Conservation (phyloP, 1,284 basidiomycete species). For the Melampsora larici-populina region DNA sequence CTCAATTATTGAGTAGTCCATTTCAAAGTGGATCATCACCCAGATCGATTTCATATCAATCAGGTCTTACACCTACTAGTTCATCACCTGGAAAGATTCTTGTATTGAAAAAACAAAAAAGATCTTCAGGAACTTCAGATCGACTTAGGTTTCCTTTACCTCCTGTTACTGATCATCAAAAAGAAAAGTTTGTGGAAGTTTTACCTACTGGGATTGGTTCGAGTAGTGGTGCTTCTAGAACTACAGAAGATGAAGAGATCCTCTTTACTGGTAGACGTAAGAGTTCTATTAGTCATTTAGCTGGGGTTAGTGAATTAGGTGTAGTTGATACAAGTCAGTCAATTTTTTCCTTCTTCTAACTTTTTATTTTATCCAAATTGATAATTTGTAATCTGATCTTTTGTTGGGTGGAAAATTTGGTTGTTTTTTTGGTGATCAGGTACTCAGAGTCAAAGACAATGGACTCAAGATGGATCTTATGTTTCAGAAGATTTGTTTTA, state of each 20-base stretch:
- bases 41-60: background rate
- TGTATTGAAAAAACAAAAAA: background rate
- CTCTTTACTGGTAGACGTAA: background rate
- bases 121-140: background rate
- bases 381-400: too few relatives aligned
- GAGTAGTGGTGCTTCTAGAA: background rate
- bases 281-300: slow-evolving; percentile 1
- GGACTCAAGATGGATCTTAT: background rate
- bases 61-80: background rate
- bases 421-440: background rate
- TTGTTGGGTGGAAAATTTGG: background rate
- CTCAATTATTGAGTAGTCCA: too few relatives aligned
- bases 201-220: background rate
- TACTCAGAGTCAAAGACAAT: too few relatives aligned
- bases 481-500: slow-evolving; percentile 6
- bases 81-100: background rate
- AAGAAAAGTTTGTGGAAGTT: background rate
- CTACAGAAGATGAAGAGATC: background rate
- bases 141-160: slow-evolving; percentile 2
- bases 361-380: background rate
- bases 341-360: background rate
- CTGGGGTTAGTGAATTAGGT: background rate
- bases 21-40: background rate
- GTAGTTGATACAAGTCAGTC: too few relatives aligned
- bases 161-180: background rate